Percentiles rank a stretch among this genome's conserved stretches.
Evolutionary conservation across 768 basidiomycete species (phyloP).

Genomic region (Leccinum boreale): DNA sequence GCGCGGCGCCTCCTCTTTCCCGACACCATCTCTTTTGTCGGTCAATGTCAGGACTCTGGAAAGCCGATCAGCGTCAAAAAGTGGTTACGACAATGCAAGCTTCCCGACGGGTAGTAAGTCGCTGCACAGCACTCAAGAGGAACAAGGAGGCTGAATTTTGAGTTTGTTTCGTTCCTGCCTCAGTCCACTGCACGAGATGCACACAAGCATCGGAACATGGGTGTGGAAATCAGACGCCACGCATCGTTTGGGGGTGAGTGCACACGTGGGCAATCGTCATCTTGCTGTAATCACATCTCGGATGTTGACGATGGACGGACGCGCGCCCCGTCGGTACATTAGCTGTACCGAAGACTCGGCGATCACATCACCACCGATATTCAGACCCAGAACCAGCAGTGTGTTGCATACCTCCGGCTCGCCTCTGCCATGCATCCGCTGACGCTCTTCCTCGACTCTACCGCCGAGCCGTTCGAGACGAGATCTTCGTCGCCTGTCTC

Average conservation of each 20-base stretch:
- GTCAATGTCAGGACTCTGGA: not conserved
- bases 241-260: constrained; percentile 12
- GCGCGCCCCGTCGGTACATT: not conserved
- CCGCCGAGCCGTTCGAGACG: constrained; percentile 9
- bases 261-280: not conserved
- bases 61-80: constrained; percentile 9
- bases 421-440: constrained; percentile 3
- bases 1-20: constrained; percentile 8
- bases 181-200: constrained; percentile 11
- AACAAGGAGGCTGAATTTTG: not conserved
- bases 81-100: constrained; percentile 11
- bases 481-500: constrained; percentile 11
- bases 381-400: not conserved
- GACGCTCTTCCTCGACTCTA: constrained; percentile 8
- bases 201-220: not conserved
- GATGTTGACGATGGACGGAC: not conserved
- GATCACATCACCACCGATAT: not conserved
- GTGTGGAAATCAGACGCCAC: constrained; percentile 14
- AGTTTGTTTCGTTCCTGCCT: not conserved
- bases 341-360: constrained; percentile 7
- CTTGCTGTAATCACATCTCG: not conserved
- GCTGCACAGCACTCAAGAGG: not conserved
- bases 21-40: constrained; percentile 13
- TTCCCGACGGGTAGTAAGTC: constrained; percentile 14
- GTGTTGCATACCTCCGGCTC: constrained; percentile 11